phyloP scores from a whole-genome alignment of 257 asterid species.

The Cynanchum wilfordii region DNA sequence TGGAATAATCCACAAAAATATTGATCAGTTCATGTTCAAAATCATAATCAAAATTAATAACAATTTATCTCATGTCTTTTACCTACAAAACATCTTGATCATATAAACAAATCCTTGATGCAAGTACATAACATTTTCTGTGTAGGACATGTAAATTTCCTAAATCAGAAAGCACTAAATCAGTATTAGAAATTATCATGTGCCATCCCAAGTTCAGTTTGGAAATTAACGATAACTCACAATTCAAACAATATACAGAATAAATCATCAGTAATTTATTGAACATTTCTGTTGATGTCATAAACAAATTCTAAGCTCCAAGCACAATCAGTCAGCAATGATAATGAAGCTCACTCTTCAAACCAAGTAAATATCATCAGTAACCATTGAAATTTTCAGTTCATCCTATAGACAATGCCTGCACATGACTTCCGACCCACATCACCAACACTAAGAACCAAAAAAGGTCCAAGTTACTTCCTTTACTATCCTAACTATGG shows the following conservation, averaged over 20 bases:
- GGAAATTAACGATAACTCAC: not conserved
- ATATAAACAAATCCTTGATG: not conserved
- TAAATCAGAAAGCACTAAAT: not conserved
- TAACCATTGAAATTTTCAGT: not conserved
- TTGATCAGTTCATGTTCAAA: not conserved
- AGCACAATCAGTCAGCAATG: not conserved
- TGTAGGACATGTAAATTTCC: not conserved
- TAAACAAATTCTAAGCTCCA: not conserved
- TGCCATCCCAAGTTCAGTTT: not conserved
- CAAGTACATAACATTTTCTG: not conserved
- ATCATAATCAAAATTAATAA: not conserved
- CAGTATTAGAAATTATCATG: no score
- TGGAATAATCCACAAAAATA: not conserved
- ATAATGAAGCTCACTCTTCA: not conserved
- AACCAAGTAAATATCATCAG: not conserved
- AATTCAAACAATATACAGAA: not conserved
- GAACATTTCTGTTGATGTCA: not conserved
- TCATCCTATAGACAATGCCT: not conserved
- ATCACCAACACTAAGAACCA: not conserved
- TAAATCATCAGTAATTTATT: not conserved
- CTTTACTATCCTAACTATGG: not conserved
- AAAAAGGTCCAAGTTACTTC: not conserved
- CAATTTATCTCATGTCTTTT: not conserved
- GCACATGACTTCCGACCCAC: not conserved
- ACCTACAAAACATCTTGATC: not conserved